These are phyloP conservation scores for Botrytis porri DNA, from an alignment of 2,329 filamentous ascomycete species.

Conservation along the genomic window DNA sequence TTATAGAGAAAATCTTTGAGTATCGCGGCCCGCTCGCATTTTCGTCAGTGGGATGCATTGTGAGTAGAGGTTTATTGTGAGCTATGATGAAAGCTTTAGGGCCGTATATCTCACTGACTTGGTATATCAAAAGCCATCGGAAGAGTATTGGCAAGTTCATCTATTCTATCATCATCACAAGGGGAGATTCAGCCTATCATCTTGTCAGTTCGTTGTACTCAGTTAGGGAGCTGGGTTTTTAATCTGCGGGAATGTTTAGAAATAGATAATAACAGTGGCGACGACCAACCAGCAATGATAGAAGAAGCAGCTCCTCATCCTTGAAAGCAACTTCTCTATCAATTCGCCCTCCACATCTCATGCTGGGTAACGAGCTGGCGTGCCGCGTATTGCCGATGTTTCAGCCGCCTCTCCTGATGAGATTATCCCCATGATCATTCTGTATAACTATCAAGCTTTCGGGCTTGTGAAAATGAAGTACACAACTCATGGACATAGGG, in stretches of 20 bases:
- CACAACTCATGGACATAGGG: background rate
- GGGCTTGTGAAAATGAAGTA: background rate
- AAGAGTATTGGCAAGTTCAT: background rate
- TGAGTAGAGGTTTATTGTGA: background rate
- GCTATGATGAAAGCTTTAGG: background rate
- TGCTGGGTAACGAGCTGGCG: background rate
- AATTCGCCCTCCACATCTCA: background rate
- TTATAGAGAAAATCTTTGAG: background rate
- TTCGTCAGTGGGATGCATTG: background rate
- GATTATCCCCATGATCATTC: slow-evolving; percentile 14
- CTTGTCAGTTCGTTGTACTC: background rate
- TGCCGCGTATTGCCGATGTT: slow-evolving; percentile 8
- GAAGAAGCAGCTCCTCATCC: background rate
- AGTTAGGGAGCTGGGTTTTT: background rate
- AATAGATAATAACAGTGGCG: background rate
- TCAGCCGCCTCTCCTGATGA: background rate
- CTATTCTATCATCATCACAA: background rate
- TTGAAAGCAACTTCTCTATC: background rate
- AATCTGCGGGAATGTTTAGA: background rate
- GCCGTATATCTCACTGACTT: background rate
- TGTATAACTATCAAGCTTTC: slow-evolving; percentile 2
- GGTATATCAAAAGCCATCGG: slow-evolving; percentile 5
- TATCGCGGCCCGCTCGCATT: slow-evolving; percentile 4
- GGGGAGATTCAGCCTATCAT: background rate
- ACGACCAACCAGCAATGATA: background rate